phyloP scores from a whole-genome alignment of 1,284 basidiomycete species.

The Lentinus polychrous region DNA sequence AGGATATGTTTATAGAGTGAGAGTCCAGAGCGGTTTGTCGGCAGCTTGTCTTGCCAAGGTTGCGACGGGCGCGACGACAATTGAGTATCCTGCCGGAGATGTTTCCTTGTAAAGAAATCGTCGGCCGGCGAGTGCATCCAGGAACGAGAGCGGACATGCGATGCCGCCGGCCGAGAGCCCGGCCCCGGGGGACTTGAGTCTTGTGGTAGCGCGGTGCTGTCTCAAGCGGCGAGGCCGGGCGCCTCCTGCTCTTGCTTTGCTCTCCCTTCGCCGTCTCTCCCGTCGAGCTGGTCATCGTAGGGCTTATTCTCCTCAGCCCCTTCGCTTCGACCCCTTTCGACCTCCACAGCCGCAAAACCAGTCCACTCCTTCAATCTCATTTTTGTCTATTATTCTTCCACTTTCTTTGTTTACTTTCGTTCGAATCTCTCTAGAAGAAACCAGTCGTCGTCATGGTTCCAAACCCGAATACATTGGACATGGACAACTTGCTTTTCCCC shows the following conservation, averaged over 20 bases:
- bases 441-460: conserved; percentile 39
- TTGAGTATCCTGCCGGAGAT: not conserved
- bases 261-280: conserved; percentile 20
- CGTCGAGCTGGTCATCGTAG: conserved; percentile 29
- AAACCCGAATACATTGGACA: conserved; percentile 18
- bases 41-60: not conserved
- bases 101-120: not conserved
- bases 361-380: conserved; percentile 27
- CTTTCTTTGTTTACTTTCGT: conserved; percentile 15
- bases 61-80: not conserved
- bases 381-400: conserved; percentile 1
- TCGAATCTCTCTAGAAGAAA: conserved; percentile 6
- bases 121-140: not conserved
- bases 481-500: conserved; percentile 38
- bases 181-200: not conserved
- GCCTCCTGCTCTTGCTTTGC: conserved; percentile 14
- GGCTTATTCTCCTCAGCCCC: conserved; percentile 13
- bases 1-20: too few species aligned
- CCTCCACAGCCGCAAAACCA: conserved; percentile 17
- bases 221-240: conserved; percentile 7
- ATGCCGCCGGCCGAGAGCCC: not conserved
- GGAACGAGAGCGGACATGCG: not conserved
- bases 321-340: conserved; percentile 6
- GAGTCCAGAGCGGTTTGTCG: too few species aligned
- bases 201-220: not conserved